Percentiles rank a stretch among this genome's conserved stretches.
Evolutionary conservation across 73 alveolate species (phyloP).

Genomic region (Effrenium voratum): DNA sequence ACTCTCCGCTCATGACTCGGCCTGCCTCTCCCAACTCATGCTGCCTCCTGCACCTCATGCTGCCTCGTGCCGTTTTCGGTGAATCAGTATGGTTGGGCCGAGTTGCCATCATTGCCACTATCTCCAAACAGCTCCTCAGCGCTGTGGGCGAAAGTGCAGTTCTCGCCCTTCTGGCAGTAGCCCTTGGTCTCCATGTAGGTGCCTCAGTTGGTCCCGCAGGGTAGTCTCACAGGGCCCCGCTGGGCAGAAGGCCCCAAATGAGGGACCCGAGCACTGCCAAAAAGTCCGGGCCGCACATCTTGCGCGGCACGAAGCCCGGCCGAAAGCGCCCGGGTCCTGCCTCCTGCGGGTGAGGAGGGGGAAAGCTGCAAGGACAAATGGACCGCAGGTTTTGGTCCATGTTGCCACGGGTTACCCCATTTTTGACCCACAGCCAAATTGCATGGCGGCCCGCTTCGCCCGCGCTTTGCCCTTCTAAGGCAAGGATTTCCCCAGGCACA

Average conservation of each 20-base stretch:
- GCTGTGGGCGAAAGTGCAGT: slow-evolving; percentile 67
- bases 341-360: too few relatives aligned
- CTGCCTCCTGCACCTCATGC: too few relatives aligned
- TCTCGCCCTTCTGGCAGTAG: slow-evolving; percentile 59
- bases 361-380: too few relatives aligned
- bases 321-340: slow-evolving; percentile 23
- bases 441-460: too few relatives aligned
- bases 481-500: too few relatives aligned
- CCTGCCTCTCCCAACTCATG: too few relatives aligned
- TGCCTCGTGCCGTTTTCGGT: too few relatives aligned
- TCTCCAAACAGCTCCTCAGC: slow-evolving; percentile 27
- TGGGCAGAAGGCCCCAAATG: not conserved
- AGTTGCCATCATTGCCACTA: not conserved
- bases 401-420: too few relatives aligned
- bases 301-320: slow-evolving; percentile 58
- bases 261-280: not conserved
- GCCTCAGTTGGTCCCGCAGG: not conserved
- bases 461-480: too few relatives aligned
- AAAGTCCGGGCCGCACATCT: slow-evolving; percentile 52
- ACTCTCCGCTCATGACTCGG: too few relatives aligned
- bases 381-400: too few relatives aligned
- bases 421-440: too few relatives aligned
- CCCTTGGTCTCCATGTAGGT: slow-evolving; percentile 19
- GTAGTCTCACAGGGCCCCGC: not conserved
- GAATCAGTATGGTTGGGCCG: not conserved